Conservation (phyloP, 192 early-diverging fungal species). For the Oehlia diaphana region DNA sequence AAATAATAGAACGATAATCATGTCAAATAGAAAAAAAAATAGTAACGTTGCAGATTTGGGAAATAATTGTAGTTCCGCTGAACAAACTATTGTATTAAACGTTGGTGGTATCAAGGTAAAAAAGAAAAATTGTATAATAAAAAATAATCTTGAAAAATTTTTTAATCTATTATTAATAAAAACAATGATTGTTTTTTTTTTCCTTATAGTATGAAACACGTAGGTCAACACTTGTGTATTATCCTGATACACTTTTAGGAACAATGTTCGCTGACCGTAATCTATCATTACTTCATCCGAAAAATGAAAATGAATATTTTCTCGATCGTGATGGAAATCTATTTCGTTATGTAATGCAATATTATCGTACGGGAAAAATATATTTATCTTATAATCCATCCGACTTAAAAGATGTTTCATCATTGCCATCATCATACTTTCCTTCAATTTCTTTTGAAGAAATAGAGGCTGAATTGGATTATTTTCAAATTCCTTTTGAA, state of each 20-base stretch:
- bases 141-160: neutral
- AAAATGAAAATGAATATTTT: slow-evolving; percentile 21
- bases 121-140: neutral
- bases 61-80: neutral
- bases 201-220: slow-evolving; percentile 16
- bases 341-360: slow-evolving; percentile 19
- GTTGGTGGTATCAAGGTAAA: slow-evolving; percentile 19
- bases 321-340: slow-evolving; percentile 10
- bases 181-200: neutral
- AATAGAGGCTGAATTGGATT: slow-evolving; percentile 16
- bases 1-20: neutral
- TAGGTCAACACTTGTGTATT: neutral
- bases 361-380: slow-evolving; percentile 10
- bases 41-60: neutral
- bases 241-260: neutral
- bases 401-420: neutral
- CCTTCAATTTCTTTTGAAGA: neutral
- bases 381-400: neutral
- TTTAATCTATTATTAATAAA: neutral
- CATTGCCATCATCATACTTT: neutral
- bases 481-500: slow-evolving; percentile 17
- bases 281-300: neutral
- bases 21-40: neutral
- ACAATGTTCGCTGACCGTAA: slow-evolving; percentile 24
- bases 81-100: slow-evolving; percentile 13